phyloP scores from a whole-genome alignment of 2,329 filamentous ascomycete species.

The Microdochium nivale region DNA sequence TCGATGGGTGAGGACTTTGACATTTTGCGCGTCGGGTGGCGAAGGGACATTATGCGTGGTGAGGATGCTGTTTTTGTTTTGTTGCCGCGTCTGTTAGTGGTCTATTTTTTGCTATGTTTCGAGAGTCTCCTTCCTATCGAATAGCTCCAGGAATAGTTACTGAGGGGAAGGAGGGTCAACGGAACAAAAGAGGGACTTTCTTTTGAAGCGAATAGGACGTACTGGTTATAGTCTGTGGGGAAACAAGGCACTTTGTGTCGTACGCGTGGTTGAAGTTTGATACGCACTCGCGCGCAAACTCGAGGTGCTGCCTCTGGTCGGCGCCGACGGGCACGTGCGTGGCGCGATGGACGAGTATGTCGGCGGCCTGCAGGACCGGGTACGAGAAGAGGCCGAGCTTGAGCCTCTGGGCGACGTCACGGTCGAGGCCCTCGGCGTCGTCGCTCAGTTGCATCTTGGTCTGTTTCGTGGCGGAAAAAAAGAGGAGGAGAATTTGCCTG shows the following conservation, averaged over 20 bases:
- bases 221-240: slow-evolving; percentile 68
- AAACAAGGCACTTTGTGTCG: slow-evolving; percentile 47
- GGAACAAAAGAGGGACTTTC: slow-evolving; percentile 7
- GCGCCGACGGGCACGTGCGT: slow-evolving; percentile 97
- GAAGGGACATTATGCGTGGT: slow-evolving; percentile 84
- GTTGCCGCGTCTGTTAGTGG: not conserved
- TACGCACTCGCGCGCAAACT: slow-evolving; percentile 81
- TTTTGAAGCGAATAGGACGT: too few relatives aligned
- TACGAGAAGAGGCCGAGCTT: slow-evolving; percentile 94
- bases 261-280: slow-evolving; percentile 78
- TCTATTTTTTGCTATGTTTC: not conserved
- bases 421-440: slow-evolving; percentile 48
- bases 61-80: slow-evolving; percentile 53
- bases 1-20: slow-evolving; percentile 74
- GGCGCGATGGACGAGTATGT: slow-evolving; percentile 82
- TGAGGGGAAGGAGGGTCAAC: not conserved
- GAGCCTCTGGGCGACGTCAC: slow-evolving; percentile 43
- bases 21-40: slow-evolving; percentile 76
- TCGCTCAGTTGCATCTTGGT: slow-evolving; percentile 63
- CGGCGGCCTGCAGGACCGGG: slow-evolving; percentile 89
- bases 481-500: too few relatives aligned
- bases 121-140: too few relatives aligned
- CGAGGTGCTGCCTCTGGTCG: slow-evolving; percentile 88
- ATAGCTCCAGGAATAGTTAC: too few relatives aligned
- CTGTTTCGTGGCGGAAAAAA: too few relatives aligned